phyloP scores from a whole-genome alignment of 202 grass and related monocot species.

The Digitaria exilis region DNA sequence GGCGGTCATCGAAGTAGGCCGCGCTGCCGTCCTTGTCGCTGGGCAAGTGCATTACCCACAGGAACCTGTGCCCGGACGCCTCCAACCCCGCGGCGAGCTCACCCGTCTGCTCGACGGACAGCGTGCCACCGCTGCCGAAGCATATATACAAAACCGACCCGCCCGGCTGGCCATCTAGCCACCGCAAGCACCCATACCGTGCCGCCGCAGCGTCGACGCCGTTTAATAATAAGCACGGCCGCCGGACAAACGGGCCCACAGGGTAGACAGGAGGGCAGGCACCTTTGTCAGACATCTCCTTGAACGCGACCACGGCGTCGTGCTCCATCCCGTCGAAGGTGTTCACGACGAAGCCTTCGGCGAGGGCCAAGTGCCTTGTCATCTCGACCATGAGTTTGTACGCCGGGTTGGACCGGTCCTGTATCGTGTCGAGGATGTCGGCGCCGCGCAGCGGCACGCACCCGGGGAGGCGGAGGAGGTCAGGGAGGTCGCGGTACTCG shows the following conservation, averaged over 20 bases:
- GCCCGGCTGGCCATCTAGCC: constrained; percentile 60
- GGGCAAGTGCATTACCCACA: constrained; percentile 57
- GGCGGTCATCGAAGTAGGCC: constrained; percentile 9
- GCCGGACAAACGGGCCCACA: constrained; percentile 53
- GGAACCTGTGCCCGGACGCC: constrained; percentile 49
- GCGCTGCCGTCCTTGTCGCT: constrained; percentile 34
- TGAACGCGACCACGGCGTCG: constrained; percentile 30
- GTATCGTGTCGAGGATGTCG: constrained; percentile 32
- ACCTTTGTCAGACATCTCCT: not conserved
- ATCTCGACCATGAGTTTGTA: constrained; percentile 14
- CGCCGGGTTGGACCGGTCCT: constrained; percentile 22
- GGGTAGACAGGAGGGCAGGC: constrained; percentile 46
- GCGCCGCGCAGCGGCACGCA: constrained; percentile 48
- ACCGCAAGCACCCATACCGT: constrained; percentile 36
- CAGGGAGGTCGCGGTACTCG: constrained; percentile 50
- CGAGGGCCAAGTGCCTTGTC: not conserved
- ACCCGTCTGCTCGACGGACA: constrained; percentile 37
- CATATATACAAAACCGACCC: constrained; percentile 54
- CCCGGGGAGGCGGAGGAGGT: constrained; percentile 43
- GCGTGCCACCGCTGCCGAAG: constrained; percentile 59
- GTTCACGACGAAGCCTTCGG: constrained; percentile 57
- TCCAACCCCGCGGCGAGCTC: constrained; percentile 66
- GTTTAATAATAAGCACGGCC: no score
- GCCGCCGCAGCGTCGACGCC: not conserved
- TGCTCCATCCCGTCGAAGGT: constrained; percentile 59